Conservation (phyloP, 2,329 filamentous ascomycete genomes). For the Chaetomiaceae sp. region DNA sequence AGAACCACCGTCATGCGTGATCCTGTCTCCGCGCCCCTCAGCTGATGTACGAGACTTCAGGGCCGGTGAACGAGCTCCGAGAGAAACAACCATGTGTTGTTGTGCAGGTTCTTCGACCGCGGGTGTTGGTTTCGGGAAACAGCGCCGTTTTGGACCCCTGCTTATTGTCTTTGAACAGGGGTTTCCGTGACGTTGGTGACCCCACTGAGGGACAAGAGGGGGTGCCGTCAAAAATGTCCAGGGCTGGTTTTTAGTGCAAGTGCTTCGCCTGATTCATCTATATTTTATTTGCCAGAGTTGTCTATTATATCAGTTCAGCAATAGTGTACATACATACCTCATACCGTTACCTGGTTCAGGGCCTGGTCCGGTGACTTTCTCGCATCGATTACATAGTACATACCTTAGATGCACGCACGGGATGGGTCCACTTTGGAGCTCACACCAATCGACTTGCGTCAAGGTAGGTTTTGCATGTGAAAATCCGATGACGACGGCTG, state of each 20-base stretch:
- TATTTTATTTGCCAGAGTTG: no score
- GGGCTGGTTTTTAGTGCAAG: no score
- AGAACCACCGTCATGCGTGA: neutral
- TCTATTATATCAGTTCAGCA: no score
- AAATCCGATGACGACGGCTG: neutral
- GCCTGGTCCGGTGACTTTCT: no score
- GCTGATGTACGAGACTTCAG: neutral
- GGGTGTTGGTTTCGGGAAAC: neutral
- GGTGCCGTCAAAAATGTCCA: no score
- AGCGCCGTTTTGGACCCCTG: neutral
- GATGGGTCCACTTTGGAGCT: neutral
- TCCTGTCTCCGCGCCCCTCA: neutral
- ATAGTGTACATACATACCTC: no score
- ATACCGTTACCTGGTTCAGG: no score
- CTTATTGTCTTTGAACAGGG: neutral
- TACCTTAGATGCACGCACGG: no score
- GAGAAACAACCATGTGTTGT: neutral
- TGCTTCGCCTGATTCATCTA: no score
- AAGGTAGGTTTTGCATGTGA: constrained; percentile 13
- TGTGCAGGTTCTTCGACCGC: neutral
- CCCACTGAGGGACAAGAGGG: no score
- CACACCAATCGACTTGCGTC: neutral
- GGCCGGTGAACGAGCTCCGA: no score
- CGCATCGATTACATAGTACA: no score
- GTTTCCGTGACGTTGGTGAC: constrained; percentile 2